Evolutionary conservation across 306 rosid species (phyloP), one percentile per base, ranked within the genome.

Genomic region (Canavalia gladiata): DNA sequence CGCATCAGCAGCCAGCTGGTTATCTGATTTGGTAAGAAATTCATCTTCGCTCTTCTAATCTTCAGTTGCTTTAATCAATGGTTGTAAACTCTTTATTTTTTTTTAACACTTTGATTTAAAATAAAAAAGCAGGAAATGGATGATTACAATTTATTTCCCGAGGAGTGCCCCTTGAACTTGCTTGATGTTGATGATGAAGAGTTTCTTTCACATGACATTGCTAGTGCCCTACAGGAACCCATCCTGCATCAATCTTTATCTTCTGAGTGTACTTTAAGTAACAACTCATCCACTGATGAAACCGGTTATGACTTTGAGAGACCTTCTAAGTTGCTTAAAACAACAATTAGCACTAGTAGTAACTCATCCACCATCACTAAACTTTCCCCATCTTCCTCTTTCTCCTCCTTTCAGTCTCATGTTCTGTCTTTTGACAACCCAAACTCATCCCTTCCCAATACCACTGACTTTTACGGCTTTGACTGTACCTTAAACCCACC

Each of bases 361-460:
- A 82, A 80, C 65, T 86, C 88, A 18, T 52, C 74, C 39, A 71
- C 31, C 68, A 68, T 78, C 72, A 42, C 60, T 65, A 45, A 74
- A 55, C 41, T 65, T 34, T 90, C 88, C 51, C 80, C 92, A 42
- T 87, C 93, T 1, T 70, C 87, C 3, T 64, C 90, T 29, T 74
- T 81, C 11, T 72, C 78, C 31, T 83, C 89, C 3, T 76, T 75
- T 45, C 90, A 84, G 8, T 72, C 87, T 66, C 91, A 84, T 10
- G 85, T 89, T 85, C 82, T 94, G 68, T 90, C 87, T 12, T 94
- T 94, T 11, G 90, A 82, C 13, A 90, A 89, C 62, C 56, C 82
- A 39, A 83, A 73, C 5, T 37, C 84, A 2, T 41, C 82, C 31
- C 56, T 80, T 18, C 2, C 77, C 29, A 81, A 18, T 72, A 56